Evolutionary conservation across 2,329 filamentous ascomycete species (phyloP).

Genomic region (Fusarium tricinctum): DNA sequence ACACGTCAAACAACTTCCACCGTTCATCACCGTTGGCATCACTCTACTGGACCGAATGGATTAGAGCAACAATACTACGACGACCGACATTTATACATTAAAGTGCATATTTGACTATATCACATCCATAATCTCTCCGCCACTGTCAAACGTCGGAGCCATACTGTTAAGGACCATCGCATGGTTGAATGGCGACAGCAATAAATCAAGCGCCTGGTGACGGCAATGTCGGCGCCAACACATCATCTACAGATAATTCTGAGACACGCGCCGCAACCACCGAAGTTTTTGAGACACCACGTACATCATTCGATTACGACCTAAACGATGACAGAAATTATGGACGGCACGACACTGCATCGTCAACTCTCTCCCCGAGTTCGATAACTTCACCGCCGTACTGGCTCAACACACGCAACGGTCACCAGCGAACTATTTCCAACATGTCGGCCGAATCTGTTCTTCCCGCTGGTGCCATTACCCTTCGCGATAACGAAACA

Average conservation of each 20-base stretch:
- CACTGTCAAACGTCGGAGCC: slow-evolving; percentile 3
- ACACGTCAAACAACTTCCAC: slow-evolving; percentile 26
- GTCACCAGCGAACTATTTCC: slow-evolving; percentile 57
- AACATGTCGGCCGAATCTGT: slow-evolving; percentile 64
- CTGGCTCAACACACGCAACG: slow-evolving; percentile 55
- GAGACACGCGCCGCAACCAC: slow-evolving; percentile 39
- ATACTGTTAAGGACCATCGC: slow-evolving; percentile 28
- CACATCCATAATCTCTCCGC: slow-evolving; percentile 4
- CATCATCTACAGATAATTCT: slow-evolving; percentile 33
- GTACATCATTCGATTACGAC: slow-evolving; percentile 46
- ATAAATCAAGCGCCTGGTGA: slow-evolving; percentile 47
- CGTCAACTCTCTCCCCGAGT: slow-evolving; percentile 47
- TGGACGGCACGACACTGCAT: slow-evolving; percentile 37
- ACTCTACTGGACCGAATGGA: slow-evolving; percentile 18
- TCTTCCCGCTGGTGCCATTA: slow-evolving; percentile 68
- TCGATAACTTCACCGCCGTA: slow-evolving; percentile 60
- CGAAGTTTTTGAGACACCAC: slow-evolving; percentile 49
- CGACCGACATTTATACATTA: background rate
- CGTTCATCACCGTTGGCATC: slow-evolving; percentile 24
- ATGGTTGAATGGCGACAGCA: slow-evolving; percentile 55
- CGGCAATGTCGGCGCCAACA: slow-evolving; percentile 40
- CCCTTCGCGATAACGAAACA: slow-evolving; percentile 72
- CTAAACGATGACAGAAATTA: slow-evolving; percentile 29
- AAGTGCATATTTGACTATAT: slow-evolving; percentile 2
- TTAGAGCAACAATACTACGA: background rate